Conservation (phyloP, 441 rosid genomes). For the Capsella rubella region DNA sequence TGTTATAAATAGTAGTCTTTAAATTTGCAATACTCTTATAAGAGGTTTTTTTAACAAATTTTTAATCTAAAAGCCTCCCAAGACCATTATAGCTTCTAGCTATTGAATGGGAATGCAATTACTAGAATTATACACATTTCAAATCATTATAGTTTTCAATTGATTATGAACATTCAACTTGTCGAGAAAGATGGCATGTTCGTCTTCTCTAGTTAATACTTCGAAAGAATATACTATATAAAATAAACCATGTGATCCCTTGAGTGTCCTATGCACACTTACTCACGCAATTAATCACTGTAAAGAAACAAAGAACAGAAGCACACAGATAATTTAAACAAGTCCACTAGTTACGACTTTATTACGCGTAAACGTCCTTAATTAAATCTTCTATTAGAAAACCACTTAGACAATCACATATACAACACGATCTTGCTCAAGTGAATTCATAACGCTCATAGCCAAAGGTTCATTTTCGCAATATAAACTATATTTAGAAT, state of each 20-base stretch:
- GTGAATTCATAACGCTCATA: too few species aligned
- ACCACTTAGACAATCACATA: not conserved
- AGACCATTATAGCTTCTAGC: too few species aligned
- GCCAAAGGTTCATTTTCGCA: not conserved
- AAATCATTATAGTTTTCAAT: not conserved
- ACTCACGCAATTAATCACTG: slow-evolving; percentile 24
- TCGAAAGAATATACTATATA: not conserved
- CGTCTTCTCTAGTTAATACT: slow-evolving; percentile 21
- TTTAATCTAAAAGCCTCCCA: too few species aligned
- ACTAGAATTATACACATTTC: not conserved
- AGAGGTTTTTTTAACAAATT: too few species aligned
- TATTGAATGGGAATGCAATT: too few species aligned
- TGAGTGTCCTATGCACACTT: slow-evolving; percentile 37
- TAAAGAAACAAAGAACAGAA: not conserved
- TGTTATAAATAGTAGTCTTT: too few species aligned
- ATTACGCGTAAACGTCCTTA: not conserved
- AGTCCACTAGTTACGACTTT: not conserved
- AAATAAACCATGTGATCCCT: slow-evolving; percentile 31
- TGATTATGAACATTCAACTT: slow-evolving; percentile 27
- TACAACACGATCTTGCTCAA: not conserved
- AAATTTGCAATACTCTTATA: too few species aligned
- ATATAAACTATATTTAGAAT: not conserved
- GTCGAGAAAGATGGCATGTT: slow-evolving; percentile 41
- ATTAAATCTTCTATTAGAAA: too few species aligned
- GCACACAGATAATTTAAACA: not conserved